Evolutionary conservation across 371 early-diverging fungal genomes (phyloP).

Genomic region (Mortierella sp.): DNA sequence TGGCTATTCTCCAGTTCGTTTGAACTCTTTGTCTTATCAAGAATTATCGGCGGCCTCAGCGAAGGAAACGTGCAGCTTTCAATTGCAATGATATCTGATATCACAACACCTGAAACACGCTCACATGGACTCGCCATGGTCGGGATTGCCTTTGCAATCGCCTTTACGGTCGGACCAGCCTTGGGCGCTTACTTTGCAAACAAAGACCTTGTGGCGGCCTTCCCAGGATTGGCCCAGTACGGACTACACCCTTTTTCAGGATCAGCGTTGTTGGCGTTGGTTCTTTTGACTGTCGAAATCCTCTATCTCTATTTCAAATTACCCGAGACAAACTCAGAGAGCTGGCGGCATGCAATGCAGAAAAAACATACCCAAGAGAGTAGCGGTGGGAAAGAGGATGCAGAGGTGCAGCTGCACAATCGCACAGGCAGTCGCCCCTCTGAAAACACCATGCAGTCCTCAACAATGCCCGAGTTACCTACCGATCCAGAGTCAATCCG

Average conservation of each 20-base stretch:
- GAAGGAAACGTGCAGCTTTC: constrained; percentile 98
- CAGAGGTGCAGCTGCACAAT: neutral
- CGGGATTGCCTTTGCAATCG: constrained; percentile 95
- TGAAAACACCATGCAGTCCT: neutral
- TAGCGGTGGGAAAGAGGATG: constrained; percentile 18
- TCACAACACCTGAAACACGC: constrained; percentile 82
- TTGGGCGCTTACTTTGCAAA: constrained; percentile 92
- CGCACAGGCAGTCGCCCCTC: neutral
- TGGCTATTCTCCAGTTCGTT: constrained; percentile 93
- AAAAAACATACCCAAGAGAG: constrained; percentile 7
- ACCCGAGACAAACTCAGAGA: constrained; percentile 83
- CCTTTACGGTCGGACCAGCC: constrained; percentile 96
- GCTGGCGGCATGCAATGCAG: constrained; percentile 39
- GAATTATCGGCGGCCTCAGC: constrained; percentile 92
- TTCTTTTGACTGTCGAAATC: constrained; percentile 83
- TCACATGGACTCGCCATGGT: constrained; percentile 90
- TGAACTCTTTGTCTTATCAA: constrained; percentile 83
- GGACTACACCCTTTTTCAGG: constrained; percentile 82
- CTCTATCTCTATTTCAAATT: constrained; percentile 75
- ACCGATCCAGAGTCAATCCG: constrained; percentile 11
- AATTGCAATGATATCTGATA: constrained; percentile 94
- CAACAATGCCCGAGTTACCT: neutral
- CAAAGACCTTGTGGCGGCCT: constrained; percentile 65
- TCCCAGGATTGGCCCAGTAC: constrained; percentile 63
- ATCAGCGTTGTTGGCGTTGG: constrained; percentile 88